Evolutionary conservation across 1,284 basidiomycete genomes (phyloP).

Genomic region (Cutaneotrichosporon cutaneum): DNA sequence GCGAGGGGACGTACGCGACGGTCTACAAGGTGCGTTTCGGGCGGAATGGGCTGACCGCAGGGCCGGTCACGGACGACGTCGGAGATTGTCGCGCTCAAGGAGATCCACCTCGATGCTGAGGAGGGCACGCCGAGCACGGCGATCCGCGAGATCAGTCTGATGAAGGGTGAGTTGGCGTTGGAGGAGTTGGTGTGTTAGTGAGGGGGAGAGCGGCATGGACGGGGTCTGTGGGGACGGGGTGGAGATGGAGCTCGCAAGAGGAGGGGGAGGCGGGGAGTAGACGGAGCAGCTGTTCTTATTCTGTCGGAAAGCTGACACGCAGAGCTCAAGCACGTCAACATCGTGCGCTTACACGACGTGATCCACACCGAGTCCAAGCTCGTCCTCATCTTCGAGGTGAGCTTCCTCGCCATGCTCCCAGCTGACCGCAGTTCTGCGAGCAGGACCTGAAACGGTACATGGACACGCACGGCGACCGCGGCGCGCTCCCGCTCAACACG

Average conservation of each 20-base stretch:
- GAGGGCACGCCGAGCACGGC: slow-evolving; percentile 97
- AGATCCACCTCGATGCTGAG: slow-evolving; percentile 96
- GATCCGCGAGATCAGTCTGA: slow-evolving; percentile 92
- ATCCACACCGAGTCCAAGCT: slow-evolving; percentile 96
- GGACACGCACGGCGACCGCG: slow-evolving; percentile 75
- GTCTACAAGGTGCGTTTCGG: slow-evolving; percentile 71
- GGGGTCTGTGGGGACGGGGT: background rate
- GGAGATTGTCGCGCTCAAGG: slow-evolving; percentile 86
- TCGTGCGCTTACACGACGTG: slow-evolving; percentile 92
- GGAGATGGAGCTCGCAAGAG: background rate
- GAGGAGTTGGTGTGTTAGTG: background rate
- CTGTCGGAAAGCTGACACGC: slow-evolving; percentile 7
- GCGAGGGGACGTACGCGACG: slow-evolving; percentile 63
- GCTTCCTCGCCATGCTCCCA: slow-evolving; percentile 58
- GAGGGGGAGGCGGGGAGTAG: background rate
- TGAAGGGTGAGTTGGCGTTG: slow-evolving; percentile 61
- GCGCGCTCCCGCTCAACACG: slow-evolving; percentile 66
- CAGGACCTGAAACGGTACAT: slow-evolving; percentile 92
- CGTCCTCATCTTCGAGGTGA: slow-evolving; percentile 87
- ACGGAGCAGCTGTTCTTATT: background rate
- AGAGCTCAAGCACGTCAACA: slow-evolving; percentile 92
- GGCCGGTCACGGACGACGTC: slow-evolving; percentile 68
- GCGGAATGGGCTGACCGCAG: slow-evolving; percentile 56
- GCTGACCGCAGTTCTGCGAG: slow-evolving; percentile 45
- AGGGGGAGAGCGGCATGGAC: background rate